A percentile compares a stretch with the other conserved stretches of the same genome.
Evolutionary conservation across 306 rosid genomes (phyloP).

Genomic region (Coriaria nepalensis): DNA sequence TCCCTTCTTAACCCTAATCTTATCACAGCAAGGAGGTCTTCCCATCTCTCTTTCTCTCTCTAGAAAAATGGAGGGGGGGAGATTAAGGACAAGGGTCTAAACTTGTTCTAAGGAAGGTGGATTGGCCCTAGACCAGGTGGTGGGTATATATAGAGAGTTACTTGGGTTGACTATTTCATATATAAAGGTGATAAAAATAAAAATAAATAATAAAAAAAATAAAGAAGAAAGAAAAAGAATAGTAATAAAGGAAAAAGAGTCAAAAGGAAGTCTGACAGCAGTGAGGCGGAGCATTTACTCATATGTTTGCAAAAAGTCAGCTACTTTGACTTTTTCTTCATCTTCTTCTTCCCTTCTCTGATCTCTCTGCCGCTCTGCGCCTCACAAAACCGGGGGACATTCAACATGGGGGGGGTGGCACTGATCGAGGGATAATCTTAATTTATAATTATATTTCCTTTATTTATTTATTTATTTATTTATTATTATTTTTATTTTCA

Average conservation of each 20-base stretch:
- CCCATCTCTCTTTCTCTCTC: slow-evolving; percentile 37
- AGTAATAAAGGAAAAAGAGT: slow-evolving; percentile 24
- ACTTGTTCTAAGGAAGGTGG: too few species aligned
- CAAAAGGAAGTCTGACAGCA: slow-evolving; percentile 22
- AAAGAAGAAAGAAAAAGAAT: too few species aligned
- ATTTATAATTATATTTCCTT: not conserved
- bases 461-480: too few species aligned
- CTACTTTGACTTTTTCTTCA: slow-evolving; percentile 8
- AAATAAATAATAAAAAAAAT: too few species aligned
- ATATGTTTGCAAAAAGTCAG: slow-evolving; percentile 28
- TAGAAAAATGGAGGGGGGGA: not conserved
- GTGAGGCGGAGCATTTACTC: slow-evolving; percentile 42
- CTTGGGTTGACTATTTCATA: slow-evolving; percentile 14
- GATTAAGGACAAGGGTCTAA: not conserved
- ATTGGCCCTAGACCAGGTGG: too few species aligned
- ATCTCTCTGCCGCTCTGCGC: slow-evolving; percentile 2
- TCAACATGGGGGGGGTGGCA: slow-evolving; percentile 22
- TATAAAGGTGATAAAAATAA: too few species aligned
- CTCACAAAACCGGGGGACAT: slow-evolving; percentile 24
- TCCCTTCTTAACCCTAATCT: slow-evolving; percentile 73
- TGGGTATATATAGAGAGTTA: not conserved
- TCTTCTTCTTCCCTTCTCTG: slow-evolving; percentile 8
- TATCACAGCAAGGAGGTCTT: slow-evolving; percentile 82
- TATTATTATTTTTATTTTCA: too few species aligned
- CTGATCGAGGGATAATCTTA: slow-evolving; percentile 16